Percentiles rank a stretch among this genome's conserved stretches.
Conservation (phyloP, 2,329 filamentous ascomycete genomes). For the Teratosphaeria viscida region DNA sequence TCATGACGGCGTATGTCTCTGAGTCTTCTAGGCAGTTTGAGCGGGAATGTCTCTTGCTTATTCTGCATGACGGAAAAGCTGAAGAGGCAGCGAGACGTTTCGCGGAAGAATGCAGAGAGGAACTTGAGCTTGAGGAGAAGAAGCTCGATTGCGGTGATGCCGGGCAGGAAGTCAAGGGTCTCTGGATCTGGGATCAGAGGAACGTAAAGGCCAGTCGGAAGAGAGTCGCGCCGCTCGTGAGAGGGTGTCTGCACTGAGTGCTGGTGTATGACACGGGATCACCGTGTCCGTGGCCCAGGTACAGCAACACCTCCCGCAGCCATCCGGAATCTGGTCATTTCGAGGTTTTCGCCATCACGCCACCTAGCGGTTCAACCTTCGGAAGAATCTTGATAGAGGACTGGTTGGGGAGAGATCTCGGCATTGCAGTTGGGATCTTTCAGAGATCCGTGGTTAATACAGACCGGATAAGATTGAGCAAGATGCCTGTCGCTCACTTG, state of each 20-base stretch:
- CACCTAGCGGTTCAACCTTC: too few relatives aligned
- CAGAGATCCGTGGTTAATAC: too few relatives aligned
- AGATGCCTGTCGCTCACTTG: too few relatives aligned
- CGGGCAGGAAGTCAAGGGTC: background rate
- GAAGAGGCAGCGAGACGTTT: conserved; percentile 47
- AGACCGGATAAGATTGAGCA: too few relatives aligned
- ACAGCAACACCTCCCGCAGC: background rate
- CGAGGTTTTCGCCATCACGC: too few relatives aligned
- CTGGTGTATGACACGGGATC: background rate
- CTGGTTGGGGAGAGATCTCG: too few relatives aligned
- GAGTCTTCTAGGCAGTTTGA: conserved; percentile 43
- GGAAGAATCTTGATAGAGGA: too few relatives aligned
- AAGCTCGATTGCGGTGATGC: conserved; percentile 32
- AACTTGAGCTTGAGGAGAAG: conserved; percentile 48
- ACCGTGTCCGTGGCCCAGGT: background rate
- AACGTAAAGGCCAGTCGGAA: conserved; percentile 51
- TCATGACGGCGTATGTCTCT: conserved; percentile 58
- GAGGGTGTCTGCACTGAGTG: conserved; percentile 29
- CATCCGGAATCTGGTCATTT: too few relatives aligned
- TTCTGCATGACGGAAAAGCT: conserved; percentile 41
- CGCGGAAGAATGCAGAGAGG: conserved; percentile 32
- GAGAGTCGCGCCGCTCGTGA: conserved; percentile 50
- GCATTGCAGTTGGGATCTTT: too few relatives aligned
- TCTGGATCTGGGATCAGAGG: conserved; percentile 50
- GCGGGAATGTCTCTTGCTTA: conserved; percentile 58